Evolutionary conservation across 1,284 basidiomycete species (phyloP), one percentile per base, ranked within the genome.

Genomic region (Ustilago cynodontis): DNA sequence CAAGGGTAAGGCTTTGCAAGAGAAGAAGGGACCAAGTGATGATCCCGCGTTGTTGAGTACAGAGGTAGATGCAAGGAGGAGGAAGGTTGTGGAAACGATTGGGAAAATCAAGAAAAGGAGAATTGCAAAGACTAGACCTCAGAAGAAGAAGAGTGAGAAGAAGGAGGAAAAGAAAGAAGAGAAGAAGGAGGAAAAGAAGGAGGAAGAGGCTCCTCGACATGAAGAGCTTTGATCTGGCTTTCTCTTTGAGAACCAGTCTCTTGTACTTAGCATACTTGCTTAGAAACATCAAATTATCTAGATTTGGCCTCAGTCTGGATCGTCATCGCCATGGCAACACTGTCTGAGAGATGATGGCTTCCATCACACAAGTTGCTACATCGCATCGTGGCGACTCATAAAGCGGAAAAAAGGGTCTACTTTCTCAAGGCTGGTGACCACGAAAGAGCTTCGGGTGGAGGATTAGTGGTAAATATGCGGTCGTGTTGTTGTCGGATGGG

Each of bases 31-130:
- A 14, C 47, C 59, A 16, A 68, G 79, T 31, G 81, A 86, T 41
- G 85, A 86, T 58, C 80, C 84, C 7, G 83, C 75, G 11, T 37
- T 85, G 31, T 69, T 78, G 37, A 79, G 76, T 20, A 77, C 71
- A 11, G 86, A 86, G 41, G 72, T 86, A 9, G 80, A 85, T 59
- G 52, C 78, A n/a, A 81, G 82, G 57, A 69, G 71, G 31, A 81
- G 80, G 54, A 83, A 82, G 77, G 45, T 84, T 8, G 56, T 63
- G 7, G 80, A 82, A 28, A 80, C 80, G 29, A 69, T 86, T 49
- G 60, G 31, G n/a, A 82, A 83, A 65, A 66, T 85, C 45, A 66
- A 74, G 56, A 78, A 76, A 59, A 77, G 84, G 50, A 72, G 80
- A 50, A 79, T 83, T 35, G 75, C 80, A 37, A 85, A 83, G 77